A percentile compares a stretch with the other conserved stretches of the same genome.
Evolutionary conservation across 257 asterid genomes (phyloP).

Genomic region (Avicennia marina): DNA sequence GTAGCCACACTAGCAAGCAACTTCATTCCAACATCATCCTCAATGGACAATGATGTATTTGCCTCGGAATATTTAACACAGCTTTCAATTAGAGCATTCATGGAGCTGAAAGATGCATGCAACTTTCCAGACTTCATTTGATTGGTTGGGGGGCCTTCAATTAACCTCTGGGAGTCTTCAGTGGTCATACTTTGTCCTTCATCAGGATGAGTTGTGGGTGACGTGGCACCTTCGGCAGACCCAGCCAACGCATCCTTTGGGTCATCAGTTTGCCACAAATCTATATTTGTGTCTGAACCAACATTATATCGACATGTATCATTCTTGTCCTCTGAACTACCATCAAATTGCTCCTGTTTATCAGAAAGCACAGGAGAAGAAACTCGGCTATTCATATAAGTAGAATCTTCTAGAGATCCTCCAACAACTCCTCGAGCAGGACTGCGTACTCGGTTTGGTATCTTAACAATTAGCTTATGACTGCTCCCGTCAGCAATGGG

Average conservation of each 20-base stretch:
- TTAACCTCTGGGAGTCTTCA: constrained; percentile 33
- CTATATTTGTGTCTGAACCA: constrained; percentile 39
- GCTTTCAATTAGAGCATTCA: constrained; percentile 93
- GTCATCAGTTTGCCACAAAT: constrained; percentile 45
- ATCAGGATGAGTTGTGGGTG: constrained; percentile 38
- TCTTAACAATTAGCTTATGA: constrained; percentile 78
- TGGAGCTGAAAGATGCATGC: constrained; percentile 69
- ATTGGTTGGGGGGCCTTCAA: constrained; percentile 28
- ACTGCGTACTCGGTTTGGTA: constrained; percentile 58
- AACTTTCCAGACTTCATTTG: constrained; percentile 39
- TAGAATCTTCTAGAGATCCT: constrained; percentile 50
- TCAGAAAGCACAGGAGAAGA: constrained; percentile 49
- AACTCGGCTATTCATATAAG: constrained; percentile 43
- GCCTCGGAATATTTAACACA: constrained; percentile 82
- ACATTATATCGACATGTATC: constrained; percentile 34
- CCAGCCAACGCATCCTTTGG: constrained; percentile 42
- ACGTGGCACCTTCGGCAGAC: constrained; percentile 45
- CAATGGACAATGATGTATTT: constrained; percentile 53
- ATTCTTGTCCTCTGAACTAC: constrained; percentile 32
- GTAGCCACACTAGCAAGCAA: constrained; percentile 97
- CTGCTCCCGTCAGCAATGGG: constrained; percentile 36
- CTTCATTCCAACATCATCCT: constrained; percentile 90
- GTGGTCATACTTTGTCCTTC: constrained; percentile 46
- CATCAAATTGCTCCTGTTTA: constrained; percentile 44
- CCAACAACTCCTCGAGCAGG: constrained; percentile 58